phyloP scores from a whole-genome alignment of 108 stramenopile species.

The Pseudonitzschia delicatissima region DNA sequence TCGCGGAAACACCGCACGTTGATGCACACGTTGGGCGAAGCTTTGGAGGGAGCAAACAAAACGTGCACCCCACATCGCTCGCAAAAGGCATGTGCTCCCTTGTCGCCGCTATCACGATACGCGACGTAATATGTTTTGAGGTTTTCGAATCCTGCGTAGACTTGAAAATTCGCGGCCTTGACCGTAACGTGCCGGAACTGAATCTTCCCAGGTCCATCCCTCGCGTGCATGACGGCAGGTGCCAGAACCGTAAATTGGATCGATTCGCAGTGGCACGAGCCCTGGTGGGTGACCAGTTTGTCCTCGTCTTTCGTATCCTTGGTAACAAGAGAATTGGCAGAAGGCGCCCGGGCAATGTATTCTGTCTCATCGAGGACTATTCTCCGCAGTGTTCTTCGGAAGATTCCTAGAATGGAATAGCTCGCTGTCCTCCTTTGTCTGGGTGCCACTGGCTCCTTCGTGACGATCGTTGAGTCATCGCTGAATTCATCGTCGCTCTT shows the following conservation, averaged over 20 bases:
- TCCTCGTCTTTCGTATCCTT: background rate
- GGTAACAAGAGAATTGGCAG: background rate
- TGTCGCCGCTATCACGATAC: constrained; percentile 10
- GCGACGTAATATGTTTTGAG: constrained; percentile 67
- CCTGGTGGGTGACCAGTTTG: constrained; percentile 37
- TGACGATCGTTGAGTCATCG: background rate
- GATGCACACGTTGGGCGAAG: constrained; percentile 44
- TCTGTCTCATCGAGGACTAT: constrained; percentile 26
- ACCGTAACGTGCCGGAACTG: constrained; percentile 55
- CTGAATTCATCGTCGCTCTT: constrained; percentile 4
- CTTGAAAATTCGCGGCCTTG: constrained; percentile 47
- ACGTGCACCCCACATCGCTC: constrained; percentile 71
- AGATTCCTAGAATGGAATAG: constrained; percentile 13
- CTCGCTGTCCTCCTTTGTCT: background rate
- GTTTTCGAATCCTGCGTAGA: constrained; percentile 42
- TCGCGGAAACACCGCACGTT: constrained; percentile 65
- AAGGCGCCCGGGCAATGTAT: background rate
- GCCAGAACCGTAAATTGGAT: constrained; percentile 60
- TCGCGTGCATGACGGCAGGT: constrained; percentile 42
- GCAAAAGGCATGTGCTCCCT: constrained; percentile 74
- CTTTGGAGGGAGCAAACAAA: constrained; percentile 55
- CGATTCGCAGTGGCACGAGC: constrained; percentile 69
- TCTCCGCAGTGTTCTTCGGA: constrained; percentile 10
- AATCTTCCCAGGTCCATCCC: constrained; percentile 61
- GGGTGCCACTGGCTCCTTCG: background rate